Conservation (phyloP, 345 rosid genomes). For the Brassica napus region Da-Ae NC_063439.1:28353501-28354000, state of each 20-base stretch:
- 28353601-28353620: too few relatives aligned
- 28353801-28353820: slow-evolving; percentile 1
- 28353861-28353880: slow-evolving; percentile 20
- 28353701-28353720: background rate
- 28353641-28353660: background rate
- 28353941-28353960: slow-evolving; percentile 34
- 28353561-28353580: too few relatives aligned
- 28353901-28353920: background rate
- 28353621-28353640: background rate
- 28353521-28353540: too few relatives aligned
- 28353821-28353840: background rate
- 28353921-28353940: slow-evolving; percentile 31
- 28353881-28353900: slow-evolving; percentile 15
- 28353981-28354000: slow-evolving; percentile 1
- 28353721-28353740: slow-evolving; percentile 20
- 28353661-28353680: background rate
- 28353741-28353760: slow-evolving; percentile 32
- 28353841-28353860: slow-evolving; percentile 31
- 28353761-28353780: slow-evolving; percentile 35
- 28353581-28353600: too few relatives aligned
- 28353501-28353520: too few relatives aligned
- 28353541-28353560: too few relatives aligned
- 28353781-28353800: slow-evolving; percentile 20
- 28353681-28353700: slow-evolving; percentile 27
- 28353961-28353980: slow-evolving; percentile 23